Evolutionary conservation across 805 yeast species (phyloP), one percentile per base, ranked within the genome.

Genomic region (Torulaspora quercuum): DNA sequence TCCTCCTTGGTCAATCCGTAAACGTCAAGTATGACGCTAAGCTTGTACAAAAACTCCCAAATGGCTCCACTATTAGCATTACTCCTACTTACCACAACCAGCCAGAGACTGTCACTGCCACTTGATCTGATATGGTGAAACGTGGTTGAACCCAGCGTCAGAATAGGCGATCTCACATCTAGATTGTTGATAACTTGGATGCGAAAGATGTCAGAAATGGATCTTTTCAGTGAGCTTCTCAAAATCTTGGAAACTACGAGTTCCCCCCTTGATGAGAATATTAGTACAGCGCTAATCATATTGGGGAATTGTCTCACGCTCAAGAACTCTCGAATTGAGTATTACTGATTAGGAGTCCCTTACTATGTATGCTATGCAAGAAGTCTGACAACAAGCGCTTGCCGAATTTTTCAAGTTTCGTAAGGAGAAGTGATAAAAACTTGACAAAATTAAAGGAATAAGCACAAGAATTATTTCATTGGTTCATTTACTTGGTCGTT

Each of bases 101-200:
- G 51, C 82, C 94, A 92, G 10, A 90, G 50, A 33, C 71, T 66
- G 9, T 70, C 68, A 16, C 45, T 41, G 40, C 68, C 67, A 6
- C 69, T 70, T 18, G 72, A 67, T 46, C 75, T 76, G 31, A 85
- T 79, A 53, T 87, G 89, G 36, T 87, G 71, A 55, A 90, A 92
- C 0, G 95, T 82, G 0, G 97, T 92, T 0, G 95, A 85, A 1
- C 97, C 97, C 28, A 92, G 64, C 0, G 97, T 92, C 28, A 90
- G 64, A 1, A 83, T 70, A 0, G 92, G 90, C 0, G 86, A 74
- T 44, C 79, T 65, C n/a, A 69, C 64, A 58, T 52, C 55, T 8
- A 44, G 27, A 39, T 80, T 73, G 35, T 84, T 69, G 26, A 90
- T 86, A 17, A 90, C 95, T 55, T 90, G 96, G 37, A 88, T 80